These are phyloP conservation scores for Protomyces inouyei DNA, from an alignment of 1,139 yeast genomes.

Conservation along the genomic window DNA sequence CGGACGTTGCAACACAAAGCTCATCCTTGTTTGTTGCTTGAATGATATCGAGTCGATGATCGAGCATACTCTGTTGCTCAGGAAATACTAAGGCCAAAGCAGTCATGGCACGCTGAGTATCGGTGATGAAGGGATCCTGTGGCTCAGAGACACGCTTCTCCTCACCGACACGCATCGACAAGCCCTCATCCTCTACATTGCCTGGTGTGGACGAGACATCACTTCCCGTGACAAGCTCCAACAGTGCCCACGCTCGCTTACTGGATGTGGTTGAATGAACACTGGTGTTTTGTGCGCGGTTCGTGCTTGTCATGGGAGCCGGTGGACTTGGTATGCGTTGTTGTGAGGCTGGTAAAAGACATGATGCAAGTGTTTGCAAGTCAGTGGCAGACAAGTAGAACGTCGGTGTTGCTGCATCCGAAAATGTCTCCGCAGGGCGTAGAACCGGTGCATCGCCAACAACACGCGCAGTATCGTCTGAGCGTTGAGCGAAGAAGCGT, in stretches of 20 bases:
- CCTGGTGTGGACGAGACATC: background rate
- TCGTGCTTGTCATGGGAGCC: background rate
- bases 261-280: background rate
- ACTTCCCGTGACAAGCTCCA: background rate
- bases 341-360: background rate
- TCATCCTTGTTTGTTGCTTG: background rate
- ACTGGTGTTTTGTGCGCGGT: background rate
- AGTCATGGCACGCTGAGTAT: background rate
- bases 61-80: background rate
- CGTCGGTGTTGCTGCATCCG: background rate
- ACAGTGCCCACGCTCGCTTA: background rate
- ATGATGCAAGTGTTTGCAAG: background rate
- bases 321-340: background rate
- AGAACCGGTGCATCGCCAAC: background rate
- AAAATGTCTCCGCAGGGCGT: background rate
- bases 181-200: no score
- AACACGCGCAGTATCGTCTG: background rate
- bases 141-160: background rate
- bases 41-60: background rate
- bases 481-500: background rate
- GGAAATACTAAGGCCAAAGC: background rate
- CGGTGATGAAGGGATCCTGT: background rate
- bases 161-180: no score
- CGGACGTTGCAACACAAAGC: background rate
- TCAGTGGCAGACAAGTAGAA: background rate